phyloP scores from a whole-genome alignment of 768 basidiomycete genomes.

The Hemileccinum rubropunctum region DNA sequence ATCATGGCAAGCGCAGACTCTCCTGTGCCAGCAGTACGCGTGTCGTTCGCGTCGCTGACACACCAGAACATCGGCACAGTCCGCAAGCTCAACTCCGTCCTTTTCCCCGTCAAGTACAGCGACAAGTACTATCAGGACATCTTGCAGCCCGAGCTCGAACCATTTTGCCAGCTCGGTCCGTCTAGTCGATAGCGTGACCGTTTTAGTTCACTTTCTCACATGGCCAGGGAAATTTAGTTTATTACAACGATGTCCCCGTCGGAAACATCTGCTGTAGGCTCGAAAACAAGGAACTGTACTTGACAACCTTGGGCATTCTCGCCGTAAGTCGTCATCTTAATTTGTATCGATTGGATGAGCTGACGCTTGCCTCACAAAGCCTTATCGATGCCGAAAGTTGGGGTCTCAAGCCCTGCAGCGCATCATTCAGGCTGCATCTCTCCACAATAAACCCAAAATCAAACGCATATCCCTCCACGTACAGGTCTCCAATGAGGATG shows the following conservation, averaged over 20 bases:
- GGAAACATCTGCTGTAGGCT: constrained; percentile 85
- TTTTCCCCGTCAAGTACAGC: constrained; percentile 88
- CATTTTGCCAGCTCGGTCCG: constrained; percentile 86
- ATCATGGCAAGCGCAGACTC: constrained; percentile 25
- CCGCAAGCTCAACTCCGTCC: constrained; percentile 61
- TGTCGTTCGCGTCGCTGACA: constrained; percentile 72
- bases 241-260: constrained; percentile 91
- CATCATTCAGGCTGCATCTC: constrained; percentile 60
- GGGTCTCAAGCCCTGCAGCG: constrained; percentile 72
- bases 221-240: constrained; percentile 51
- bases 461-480: constrained; percentile 80
- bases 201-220: constrained; percentile 21
- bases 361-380: constrained; percentile 42
- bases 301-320: constrained; percentile 91
- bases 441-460: constrained; percentile 60
- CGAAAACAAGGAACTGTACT: constrained; percentile 64
- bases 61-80: constrained; percentile 80
- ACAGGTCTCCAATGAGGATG: constrained; percentile 75
- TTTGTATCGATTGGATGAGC: constrained; percentile 10
- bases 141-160: constrained; percentile 70
- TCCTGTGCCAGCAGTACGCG: constrained; percentile 32
- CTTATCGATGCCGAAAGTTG: constrained; percentile 77
- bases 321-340: constrained; percentile 53
- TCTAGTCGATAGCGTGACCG: constrained; percentile 18
- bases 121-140: constrained; percentile 87